Evolutionary conservation across 805 yeast genomes (phyloP), one percentile per base, ranked within the genome.

Genomic region (Suhomyces vadensis): DNA sequence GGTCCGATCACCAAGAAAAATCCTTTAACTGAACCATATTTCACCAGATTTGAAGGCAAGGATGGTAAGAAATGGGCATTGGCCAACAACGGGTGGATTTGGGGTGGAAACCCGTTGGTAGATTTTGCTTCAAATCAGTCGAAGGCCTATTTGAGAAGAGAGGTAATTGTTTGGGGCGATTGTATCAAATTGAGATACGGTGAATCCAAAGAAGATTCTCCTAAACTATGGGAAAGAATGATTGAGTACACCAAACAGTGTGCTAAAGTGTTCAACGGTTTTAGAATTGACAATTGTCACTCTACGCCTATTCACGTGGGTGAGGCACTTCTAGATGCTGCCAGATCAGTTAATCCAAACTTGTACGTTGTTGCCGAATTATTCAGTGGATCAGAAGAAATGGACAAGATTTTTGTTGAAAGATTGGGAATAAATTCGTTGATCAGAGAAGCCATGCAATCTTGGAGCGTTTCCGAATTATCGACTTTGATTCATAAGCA

Each of bases 71-170:
- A 74, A 1, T 83, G 82, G 69, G 83, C 87, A 6, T 69, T 92
- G 47, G 98, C 96, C 3, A 94, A 94, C 60, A 92, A 94, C 58
- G 99, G 99, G 37, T 92, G 98, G 97, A 89, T 94, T 44, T 92
- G 99, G 99, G 91, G 88, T 42, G 97, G 96, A 8, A 83, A 92
- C 53, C 97, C 98, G 1, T 66, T 91, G 45, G 85, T 88, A 2
- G 98, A 92, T 66, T 92, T 92, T 75, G 99, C 98, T 0, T 85
- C 96, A 0, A 64, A 75, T 22, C 55, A 82, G 43, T 81, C 95
- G 4, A 85, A 80, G 57, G 91, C 95, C 3, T 92, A 94, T 59
- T 66, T 92, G 39, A 75, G 95, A 42, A 79, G 99, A 60, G 97
- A 92, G 63, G 96, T 92, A 9, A 90, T 92, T 53, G 87, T 92